Evolutionary conservation across 1,284 basidiomycete species (phyloP).

Genomic region (Ustilago loliicola): DNA sequence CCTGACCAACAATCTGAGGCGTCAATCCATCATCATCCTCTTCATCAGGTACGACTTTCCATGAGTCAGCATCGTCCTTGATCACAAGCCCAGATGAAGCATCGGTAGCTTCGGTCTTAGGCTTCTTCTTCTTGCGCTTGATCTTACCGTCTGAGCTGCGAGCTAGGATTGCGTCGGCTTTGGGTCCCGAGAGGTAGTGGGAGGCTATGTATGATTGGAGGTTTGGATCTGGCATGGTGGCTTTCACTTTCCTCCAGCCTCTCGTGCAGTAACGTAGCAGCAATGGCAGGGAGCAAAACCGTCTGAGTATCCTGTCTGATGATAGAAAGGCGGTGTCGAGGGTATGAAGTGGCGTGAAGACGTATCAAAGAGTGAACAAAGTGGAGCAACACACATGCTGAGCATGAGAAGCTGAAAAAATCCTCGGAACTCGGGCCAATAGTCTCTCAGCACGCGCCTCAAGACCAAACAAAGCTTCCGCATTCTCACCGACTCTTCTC

Average conservation of each 20-base stretch:
- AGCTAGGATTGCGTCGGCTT: conserved; percentile 93
- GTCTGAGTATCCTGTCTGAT: neutral
- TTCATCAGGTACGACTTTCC: conserved; percentile 29
- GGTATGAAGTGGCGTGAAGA: neutral
- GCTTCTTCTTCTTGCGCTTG: conserved; percentile 79
- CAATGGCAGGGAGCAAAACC: neutral
- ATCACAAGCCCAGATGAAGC: conserved; percentile 48
- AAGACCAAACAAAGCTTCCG: conserved; percentile 1
- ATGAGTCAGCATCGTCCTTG: conserved; percentile 57
- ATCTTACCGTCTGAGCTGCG: conserved; percentile 75
- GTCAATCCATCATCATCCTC: conserved; percentile 48
- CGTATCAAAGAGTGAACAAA: too few relatives aligned
- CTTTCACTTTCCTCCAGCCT: neutral
- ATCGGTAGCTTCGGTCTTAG: conserved; percentile 61
- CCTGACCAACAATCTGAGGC: conserved; percentile 40
- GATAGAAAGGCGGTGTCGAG: neutral
- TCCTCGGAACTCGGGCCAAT: conserved; percentile 20
- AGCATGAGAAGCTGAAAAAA: neutral
- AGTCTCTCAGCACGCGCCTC: conserved; percentile 3
- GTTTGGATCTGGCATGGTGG: conserved; percentile 64
- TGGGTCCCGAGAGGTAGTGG: conserved; percentile 93
- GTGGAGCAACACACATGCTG: conserved; percentile 7
- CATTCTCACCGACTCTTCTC: neutral
- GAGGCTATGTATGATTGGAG: conserved; percentile 74
- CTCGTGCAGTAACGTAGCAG: neutral